Evolutionary conservation across 2,329 filamentous ascomycete genomes (phyloP).

Genomic region (Periconia digitata): DNA sequence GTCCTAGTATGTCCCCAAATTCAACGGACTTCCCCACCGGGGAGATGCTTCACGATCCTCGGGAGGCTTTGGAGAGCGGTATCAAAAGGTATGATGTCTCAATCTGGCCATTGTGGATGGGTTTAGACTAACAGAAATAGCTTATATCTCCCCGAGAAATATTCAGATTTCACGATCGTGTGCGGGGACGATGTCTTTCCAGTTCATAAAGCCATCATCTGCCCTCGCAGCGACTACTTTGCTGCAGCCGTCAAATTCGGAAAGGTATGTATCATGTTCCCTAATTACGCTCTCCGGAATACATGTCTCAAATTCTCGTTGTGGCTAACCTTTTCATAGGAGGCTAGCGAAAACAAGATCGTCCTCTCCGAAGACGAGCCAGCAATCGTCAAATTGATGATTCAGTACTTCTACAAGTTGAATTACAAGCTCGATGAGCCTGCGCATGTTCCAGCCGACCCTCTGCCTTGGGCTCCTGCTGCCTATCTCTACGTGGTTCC

Average conservation of each 20-base stretch:
- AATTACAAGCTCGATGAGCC: conserved; percentile 3
- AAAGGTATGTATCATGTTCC: not conserved
- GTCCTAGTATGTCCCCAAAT: too few species aligned
- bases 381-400: conserved; percentile 8
- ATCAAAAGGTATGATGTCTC: not conserved
- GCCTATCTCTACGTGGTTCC: not conserved
- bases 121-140: not conserved
- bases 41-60: too few species aligned
- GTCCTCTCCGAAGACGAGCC: conserved; percentile 6
- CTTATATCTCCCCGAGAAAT: conserved; percentile 1
- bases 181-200: conserved; percentile 2
- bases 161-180: conserved; percentile 9
- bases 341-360: conserved; percentile 1
- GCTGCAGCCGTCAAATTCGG: not conserved
- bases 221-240: conserved; percentile 1
- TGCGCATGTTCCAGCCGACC: not conserved
- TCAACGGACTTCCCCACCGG: too few species aligned
- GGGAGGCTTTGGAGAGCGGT: not conserved
- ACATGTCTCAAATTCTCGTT: not conserved
- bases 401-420: conserved; percentile 13
- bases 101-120: not conserved
- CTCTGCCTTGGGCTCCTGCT: too few species aligned
- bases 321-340: conserved; percentile 1
- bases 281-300: not conserved
- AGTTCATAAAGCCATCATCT: conserved; percentile 2